A percentile compares a stretch with the other conserved stretches of the same genome.
Conservation (phyloP, 2,329 filamentous ascomycete species). For the Podosphaera fusca region DNA sequence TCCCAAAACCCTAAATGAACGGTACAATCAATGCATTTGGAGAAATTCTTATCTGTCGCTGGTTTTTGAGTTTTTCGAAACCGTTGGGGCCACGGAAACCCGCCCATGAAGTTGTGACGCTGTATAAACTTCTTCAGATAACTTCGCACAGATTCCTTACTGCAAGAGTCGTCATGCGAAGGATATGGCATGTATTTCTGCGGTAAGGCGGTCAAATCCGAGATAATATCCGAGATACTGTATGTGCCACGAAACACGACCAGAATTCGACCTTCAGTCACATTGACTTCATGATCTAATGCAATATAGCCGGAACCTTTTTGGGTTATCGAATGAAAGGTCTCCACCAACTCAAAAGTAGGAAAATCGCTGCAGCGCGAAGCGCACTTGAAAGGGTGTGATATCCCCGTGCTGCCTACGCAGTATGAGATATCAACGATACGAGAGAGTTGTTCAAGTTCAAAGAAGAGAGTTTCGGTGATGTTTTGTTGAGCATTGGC, state of each 20-base stretch:
- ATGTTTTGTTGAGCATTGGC: slow-evolving; percentile 17
- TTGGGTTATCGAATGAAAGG: slow-evolving; percentile 67
- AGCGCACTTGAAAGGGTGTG: slow-evolving; percentile 61
- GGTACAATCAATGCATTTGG: slow-evolving; percentile 60
- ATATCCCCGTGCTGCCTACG: slow-evolving; percentile 63
- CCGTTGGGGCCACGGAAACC: not conserved
- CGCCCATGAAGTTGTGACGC: not conserved
- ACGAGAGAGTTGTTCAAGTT: slow-evolving; percentile 70
- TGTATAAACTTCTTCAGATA: slow-evolving; percentile 12
- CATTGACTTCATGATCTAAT: slow-evolving; percentile 41
- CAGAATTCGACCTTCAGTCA: slow-evolving; percentile 32
- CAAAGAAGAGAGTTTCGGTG: slow-evolving; percentile 44
- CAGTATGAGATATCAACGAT: slow-evolving; percentile 91
- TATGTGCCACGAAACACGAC: slow-evolving; percentile 89
- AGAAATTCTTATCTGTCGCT: not conserved
- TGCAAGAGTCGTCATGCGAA: slow-evolving; percentile 14
- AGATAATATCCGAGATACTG: slow-evolving; percentile 73
- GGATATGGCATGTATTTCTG: slow-evolving; percentile 84
- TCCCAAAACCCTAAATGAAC: slow-evolving; percentile 78
- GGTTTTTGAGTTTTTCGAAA: not conserved
- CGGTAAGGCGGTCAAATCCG: slow-evolving; percentile 71
- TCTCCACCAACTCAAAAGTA: slow-evolving; percentile 49
- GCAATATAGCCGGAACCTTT: slow-evolving; percentile 91
- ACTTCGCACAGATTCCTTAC: too few species aligned
- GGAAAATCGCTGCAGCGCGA: slow-evolving; percentile 73